phyloP scores from a whole-genome alignment of 23 red algal species.

The Gracilaria gracilis region DNA sequence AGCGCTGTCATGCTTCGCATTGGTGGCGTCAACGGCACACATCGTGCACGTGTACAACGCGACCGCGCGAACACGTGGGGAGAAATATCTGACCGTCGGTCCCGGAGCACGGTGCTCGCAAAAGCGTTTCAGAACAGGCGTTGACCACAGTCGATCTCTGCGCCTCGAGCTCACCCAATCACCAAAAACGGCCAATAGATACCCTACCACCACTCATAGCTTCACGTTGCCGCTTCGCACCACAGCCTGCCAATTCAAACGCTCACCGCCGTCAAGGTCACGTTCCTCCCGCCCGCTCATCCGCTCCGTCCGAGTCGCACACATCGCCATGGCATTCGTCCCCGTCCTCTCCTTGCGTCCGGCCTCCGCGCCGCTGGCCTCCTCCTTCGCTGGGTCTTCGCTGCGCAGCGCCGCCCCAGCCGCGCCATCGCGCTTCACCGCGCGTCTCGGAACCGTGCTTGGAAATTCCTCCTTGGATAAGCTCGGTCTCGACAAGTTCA shows the following conservation, averaged over 20 bases:
- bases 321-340: constrained; percentile 67
- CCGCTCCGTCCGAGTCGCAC: not conserved
- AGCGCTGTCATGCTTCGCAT: too few relatives aligned
- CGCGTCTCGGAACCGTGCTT: constrained; percentile 76
- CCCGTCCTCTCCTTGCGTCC: constrained; percentile 48
- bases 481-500: constrained; percentile 79
- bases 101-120: too few relatives aligned
- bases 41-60: too few relatives aligned
- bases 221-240: too few relatives aligned
- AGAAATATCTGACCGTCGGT: too few relatives aligned
- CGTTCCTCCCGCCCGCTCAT: not conserved
- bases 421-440: constrained; percentile 25
- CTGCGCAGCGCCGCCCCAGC: constrained; percentile 3
- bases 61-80: too few relatives aligned
- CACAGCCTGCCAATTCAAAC: too few relatives aligned
- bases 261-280: not conserved
- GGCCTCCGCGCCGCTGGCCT: not conserved
- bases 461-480: constrained; percentile 79
- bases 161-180: constrained; percentile 25
- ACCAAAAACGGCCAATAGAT: constrained; percentile 7
- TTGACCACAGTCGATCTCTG: constrained; percentile 37
- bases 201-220: constrained; percentile 32
- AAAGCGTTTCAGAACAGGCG: too few relatives aligned
- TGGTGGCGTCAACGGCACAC: too few relatives aligned
- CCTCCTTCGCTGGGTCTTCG: constrained; percentile 24